Percentiles rank a stretch among this genome's conserved stretches.
phyloP scores from a whole-genome alignment of 306 rosid genomes.

The Pterocarpus macrocarpus region DNA sequence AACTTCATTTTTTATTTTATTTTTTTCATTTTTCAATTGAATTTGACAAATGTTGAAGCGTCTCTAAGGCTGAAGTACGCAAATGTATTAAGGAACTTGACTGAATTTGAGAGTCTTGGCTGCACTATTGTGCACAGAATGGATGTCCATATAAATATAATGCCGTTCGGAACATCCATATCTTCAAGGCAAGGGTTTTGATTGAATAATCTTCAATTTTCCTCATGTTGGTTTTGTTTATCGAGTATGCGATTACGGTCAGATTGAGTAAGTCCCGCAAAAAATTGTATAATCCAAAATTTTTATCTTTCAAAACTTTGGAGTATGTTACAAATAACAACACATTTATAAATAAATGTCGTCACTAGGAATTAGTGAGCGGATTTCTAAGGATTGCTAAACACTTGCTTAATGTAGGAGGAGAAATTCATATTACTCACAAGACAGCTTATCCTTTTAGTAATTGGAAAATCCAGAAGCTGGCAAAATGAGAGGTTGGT shows the following conservation, averaged over 20 bases:
- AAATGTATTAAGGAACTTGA: neutral
- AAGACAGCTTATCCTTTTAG: conserved; percentile 47
- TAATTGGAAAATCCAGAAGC: conserved; percentile 43
- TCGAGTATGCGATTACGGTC: accelerated
- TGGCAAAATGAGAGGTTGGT: conserved; percentile 19
- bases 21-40: neutral
- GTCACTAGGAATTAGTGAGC: conserved; percentile 42
- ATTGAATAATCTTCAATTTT: conserved; percentile 52
- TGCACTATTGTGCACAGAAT: too few species aligned
- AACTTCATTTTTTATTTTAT: neutral
- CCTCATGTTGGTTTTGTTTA: conserved; percentile 51
- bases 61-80: neutral
- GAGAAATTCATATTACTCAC: conserved; percentile 61
- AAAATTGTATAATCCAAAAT: too few species aligned
- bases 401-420: conserved; percentile 10
- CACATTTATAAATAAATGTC: too few species aligned
- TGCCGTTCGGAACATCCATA: neutral
- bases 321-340: too few species aligned
- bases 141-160: conserved; percentile 47
- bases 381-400: conserved; percentile 43
- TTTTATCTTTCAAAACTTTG: too few species aligned
- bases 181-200: neutral
- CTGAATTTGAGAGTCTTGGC: too few species aligned
- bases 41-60: neutral
- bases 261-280: conserved; percentile 35